phyloP scores from a whole-genome alignment of 2,329 filamentous ascomycete genomes.

The Metarhizium album region DNA sequence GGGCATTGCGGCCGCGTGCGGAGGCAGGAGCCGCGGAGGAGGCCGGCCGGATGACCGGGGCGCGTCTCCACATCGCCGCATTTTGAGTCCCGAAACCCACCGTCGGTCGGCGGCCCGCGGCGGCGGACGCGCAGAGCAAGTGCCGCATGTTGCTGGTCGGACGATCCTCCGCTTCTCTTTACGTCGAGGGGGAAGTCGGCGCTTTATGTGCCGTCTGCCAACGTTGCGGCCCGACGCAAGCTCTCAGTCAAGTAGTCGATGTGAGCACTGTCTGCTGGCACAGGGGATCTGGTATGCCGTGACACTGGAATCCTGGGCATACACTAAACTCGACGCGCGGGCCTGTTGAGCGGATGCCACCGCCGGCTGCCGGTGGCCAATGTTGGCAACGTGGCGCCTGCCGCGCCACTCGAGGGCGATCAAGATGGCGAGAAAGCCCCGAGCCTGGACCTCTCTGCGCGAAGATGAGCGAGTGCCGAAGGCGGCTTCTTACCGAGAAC shows the following conservation, averaged over 20 bases:
- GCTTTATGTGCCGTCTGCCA: too few species aligned
- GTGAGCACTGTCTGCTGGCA: too few species aligned
- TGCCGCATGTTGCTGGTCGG: not conserved
- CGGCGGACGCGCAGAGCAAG: not conserved
- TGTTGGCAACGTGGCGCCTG: not conserved
- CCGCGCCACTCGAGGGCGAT: not conserved
- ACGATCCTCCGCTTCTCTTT: not conserved
- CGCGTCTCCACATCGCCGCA: not conserved
- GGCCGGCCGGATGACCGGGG: not conserved
- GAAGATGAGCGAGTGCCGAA: not conserved
- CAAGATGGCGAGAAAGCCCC: not conserved
- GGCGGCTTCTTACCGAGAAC: not conserved
- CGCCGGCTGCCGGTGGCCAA: not conserved
- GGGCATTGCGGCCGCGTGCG: not conserved
- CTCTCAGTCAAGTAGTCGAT: too few species aligned
- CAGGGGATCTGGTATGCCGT: too few species aligned
- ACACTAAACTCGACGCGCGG: not conserved
- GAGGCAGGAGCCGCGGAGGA: not conserved
- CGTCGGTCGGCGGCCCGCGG: not conserved
- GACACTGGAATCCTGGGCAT: too few species aligned
- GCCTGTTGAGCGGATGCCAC: not conserved
- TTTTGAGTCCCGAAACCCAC: not conserved
- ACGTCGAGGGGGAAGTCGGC: not conserved
- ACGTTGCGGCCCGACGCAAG: too few species aligned
- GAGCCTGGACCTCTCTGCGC: not conserved